phyloP scores from a whole-genome alignment of 495 filamentous ascomycete species.

The Neurospora sp. region DNA sequence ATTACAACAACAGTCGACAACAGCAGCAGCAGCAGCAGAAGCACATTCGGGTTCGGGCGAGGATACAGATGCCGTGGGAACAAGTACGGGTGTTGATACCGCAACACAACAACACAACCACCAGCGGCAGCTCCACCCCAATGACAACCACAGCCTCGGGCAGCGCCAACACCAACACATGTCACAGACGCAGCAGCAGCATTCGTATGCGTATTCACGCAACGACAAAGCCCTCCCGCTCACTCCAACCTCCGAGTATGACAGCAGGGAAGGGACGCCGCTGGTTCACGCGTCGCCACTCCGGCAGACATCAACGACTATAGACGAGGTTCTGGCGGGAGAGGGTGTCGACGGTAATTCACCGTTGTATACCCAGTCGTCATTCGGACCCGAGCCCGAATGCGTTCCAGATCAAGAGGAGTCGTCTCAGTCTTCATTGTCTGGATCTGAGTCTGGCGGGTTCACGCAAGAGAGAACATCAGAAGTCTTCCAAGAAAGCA shows the following conservation, averaged over 20 bases:
- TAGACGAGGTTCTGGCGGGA: neutral
- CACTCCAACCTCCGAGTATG: slow-evolving; percentile 29
- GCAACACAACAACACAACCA: neutral
- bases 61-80: neutral
- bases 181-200: slow-evolving; percentile 2
- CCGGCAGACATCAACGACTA: neutral
- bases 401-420: neutral
- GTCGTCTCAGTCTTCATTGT: neutral
- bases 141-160: neutral
- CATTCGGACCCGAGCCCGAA: neutral
- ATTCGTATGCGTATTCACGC: neutral
- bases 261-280: slow-evolving; percentile 15
- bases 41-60: neutral
- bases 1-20: neutral
- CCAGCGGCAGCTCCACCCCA: neutral
- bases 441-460: neutral
- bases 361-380: neutral
- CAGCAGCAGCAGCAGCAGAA: neutral
- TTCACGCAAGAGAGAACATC: neutral
- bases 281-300: neutral
- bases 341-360: neutral
- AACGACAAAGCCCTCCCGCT: slow-evolving; percentile 23
- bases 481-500: neutral
- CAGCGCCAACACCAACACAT: neutral
- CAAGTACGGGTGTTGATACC: neutral